phyloP scores from a whole-genome alignment of 2,329 filamentous ascomycete genomes.

The Neurospora crassa region DNA sequence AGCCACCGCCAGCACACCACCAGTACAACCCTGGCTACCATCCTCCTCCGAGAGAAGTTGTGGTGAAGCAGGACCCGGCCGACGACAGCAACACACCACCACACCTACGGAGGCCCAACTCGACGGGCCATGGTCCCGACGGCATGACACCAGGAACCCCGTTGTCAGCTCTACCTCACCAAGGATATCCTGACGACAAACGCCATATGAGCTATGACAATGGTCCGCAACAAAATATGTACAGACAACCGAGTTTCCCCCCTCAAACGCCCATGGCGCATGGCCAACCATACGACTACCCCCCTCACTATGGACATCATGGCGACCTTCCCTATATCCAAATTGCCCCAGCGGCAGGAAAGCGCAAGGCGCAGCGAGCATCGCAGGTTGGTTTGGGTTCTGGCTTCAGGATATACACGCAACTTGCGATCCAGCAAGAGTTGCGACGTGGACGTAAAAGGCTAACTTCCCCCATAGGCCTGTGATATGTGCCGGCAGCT shows the following conservation, averaged over 20 bases:
- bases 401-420: background rate
- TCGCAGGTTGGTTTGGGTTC: conserved; percentile 40
- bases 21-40: conserved; percentile 23
- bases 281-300: conserved; percentile 25
- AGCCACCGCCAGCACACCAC: conserved; percentile 30
- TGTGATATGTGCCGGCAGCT: conserved; percentile 83
- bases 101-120: conserved; percentile 41
- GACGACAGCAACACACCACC: conserved; percentile 32
- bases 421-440: background rate
- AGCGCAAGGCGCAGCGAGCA: conserved; percentile 56
- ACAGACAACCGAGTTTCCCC: conserved; percentile 32
- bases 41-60: conserved; percentile 35
- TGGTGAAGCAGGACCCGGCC: conserved; percentile 46
- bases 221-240: conserved; percentile 32
- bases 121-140: conserved; percentile 33
- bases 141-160: conserved; percentile 25
- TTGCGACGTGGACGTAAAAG: background rate
- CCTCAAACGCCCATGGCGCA: conserved; percentile 31
- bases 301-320: conserved; percentile 24
- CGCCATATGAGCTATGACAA: conserved; percentile 46
- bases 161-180: conserved; percentile 27
- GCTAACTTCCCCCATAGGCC: conserved; percentile 43
- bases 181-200: conserved; percentile 36
- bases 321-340: conserved; percentile 29
- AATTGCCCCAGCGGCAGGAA: conserved; percentile 37